Evolutionary conservation across 192 early-diverging fungal genomes (phyloP).

Genomic region (Podila horticola): DNA sequence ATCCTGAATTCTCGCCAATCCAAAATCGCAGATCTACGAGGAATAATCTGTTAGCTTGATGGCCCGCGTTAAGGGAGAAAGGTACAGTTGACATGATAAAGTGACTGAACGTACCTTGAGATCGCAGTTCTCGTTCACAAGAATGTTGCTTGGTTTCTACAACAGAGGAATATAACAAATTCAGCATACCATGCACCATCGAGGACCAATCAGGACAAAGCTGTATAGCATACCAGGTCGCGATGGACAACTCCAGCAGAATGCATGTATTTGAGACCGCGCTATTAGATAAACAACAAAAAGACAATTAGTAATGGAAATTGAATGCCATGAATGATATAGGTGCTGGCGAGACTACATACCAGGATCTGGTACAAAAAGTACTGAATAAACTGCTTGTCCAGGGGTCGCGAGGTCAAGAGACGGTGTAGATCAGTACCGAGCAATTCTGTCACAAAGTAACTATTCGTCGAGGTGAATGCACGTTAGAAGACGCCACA

Average conservation of each 20-base stretch:
- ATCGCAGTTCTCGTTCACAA: slow-evolving; percentile 98
- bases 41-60: not conserved
- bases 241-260: slow-evolving; percentile 95
- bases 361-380: slow-evolving; percentile 96
- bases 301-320: not conserved
- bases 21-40: slow-evolving; percentile 93
- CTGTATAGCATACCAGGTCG: slow-evolving; percentile 72
- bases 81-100: not conserved
- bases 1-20: slow-evolving; percentile 93
- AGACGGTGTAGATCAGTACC: slow-evolving; percentile 97
- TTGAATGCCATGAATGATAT: not conserved
- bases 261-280: slow-evolving; percentile 94
- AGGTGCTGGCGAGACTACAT: slow-evolving; percentile 30
- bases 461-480: slow-evolving; percentile 50
- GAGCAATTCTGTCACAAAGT: slow-evolving; percentile 96
- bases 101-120: slow-evolving; percentile 69
- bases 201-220: not conserved
- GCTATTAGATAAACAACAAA: slow-evolving; percentile 46
- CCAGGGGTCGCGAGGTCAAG: slow-evolving; percentile 87
- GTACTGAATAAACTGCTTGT: slow-evolving; percentile 97
- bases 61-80: no score
- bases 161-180: not conserved
- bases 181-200: not conserved
- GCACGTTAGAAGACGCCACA: not conserved
- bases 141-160: slow-evolving; percentile 87